These are phyloP conservation scores for Colletotrichum kahawae DNA, from an alignment of 2,329 filamentous ascomycete species.

Conservation along the genomic window DNA sequence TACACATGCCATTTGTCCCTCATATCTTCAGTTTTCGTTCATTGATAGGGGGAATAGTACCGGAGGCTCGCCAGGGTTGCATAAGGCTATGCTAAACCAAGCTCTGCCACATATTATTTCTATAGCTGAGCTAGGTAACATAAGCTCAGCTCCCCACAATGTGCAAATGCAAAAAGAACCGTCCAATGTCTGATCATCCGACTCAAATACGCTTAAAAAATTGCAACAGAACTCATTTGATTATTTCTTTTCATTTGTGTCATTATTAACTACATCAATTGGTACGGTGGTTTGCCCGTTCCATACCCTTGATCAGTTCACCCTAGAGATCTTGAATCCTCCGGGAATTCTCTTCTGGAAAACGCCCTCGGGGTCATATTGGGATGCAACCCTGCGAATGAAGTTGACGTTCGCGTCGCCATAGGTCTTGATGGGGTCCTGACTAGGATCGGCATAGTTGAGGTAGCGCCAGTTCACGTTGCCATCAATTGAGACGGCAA, in stretches of 20 bases:
- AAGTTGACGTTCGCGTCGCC: slow-evolving; percentile 36
- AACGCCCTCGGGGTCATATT: slow-evolving; percentile 36
- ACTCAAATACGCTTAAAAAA: background rate
- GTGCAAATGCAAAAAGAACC: background rate
- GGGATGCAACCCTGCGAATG: slow-evolving; percentile 28
- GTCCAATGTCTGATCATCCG: background rate
- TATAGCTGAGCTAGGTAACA: background rate
- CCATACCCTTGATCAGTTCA: background rate
- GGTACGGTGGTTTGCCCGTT: background rate
- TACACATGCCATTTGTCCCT: too few relatives aligned
- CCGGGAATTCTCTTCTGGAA: slow-evolving; percentile 33
- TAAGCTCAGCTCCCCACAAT: background rate
- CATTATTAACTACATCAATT: background rate
- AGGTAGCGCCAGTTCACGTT: slow-evolving; percentile 47
- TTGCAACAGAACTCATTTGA: background rate
- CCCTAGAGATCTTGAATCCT: slow-evolving; percentile 23
- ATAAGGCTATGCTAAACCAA: background rate
- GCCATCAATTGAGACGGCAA: slow-evolving; percentile 4
- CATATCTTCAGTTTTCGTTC: too few relatives aligned
- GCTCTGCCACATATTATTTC: background rate
- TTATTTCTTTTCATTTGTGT: background rate
- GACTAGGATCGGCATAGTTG: slow-evolving; percentile 44
- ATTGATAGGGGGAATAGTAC: too few relatives aligned
- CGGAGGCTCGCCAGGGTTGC: too few relatives aligned
- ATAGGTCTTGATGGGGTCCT: slow-evolving; percentile 40